Base-by-base conservation (phyloP, 257 asterid genomes). In the Solanum pinnatisectum region DNA sequence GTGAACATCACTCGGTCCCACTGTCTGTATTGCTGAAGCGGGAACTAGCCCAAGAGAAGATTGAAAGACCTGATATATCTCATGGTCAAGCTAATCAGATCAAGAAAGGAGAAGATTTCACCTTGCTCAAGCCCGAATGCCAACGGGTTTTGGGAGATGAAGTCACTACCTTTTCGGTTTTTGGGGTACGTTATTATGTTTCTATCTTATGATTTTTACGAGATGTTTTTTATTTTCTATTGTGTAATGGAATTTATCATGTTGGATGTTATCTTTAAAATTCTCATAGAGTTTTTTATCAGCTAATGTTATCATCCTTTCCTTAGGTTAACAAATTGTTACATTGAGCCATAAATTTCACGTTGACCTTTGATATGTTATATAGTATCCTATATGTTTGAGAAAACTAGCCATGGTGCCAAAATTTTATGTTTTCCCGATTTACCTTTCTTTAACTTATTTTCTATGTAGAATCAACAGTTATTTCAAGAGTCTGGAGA, bases 41-140 rank as follows among this genome's bases (percentile, higher is more conserved):
- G 40, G 98, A 95, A 87, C 83, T 92, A 89, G 96, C 95, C 65
- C 91, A 91, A 87, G 96, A 95, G 92, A 95, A 95, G 94, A 90
- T 94, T 73, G 97, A 92, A 84, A 92, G 90, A 90, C 98, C 98
- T 3, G 94, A 93, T 86, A 91, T 95, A 72, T 87, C 59, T 5
- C 94, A 94, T 30, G 97, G 95, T 11, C 96, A 92, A 70, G 96
- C 95, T 44, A 89, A 90, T 49, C 97, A 95, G 91, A 95, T 95
- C 95, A 95, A 95, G 93, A 95, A 95, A 84, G 98, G 97, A 18
- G 98, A 95, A 90, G 98, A 95, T 78, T 92, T 93, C 88, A 93
- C 96, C 16, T 92, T 95, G 76, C 63, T 94, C 89, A 95, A 95
- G 93, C 91, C 97, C 1, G 95, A 93, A 90, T 94, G 98, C 76